A percentile compares a stretch with the other conserved stretches of the same genome.
Conservation (phyloP, 345 rosid genomes). For the Leavenworthia alabamica region DNA sequence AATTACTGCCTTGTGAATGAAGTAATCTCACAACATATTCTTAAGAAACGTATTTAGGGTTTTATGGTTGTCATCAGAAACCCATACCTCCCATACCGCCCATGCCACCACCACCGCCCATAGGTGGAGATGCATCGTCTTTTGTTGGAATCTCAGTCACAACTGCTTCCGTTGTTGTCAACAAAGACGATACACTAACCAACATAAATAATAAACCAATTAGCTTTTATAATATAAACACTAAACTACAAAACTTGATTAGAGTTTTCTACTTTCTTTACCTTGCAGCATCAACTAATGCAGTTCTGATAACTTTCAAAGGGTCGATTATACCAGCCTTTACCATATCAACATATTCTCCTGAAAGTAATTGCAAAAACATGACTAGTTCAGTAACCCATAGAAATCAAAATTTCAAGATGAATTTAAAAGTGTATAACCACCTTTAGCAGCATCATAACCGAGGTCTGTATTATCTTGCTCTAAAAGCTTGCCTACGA, state of each 20-base stretch:
- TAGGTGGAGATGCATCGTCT: slow-evolving; percentile 57
- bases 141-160: slow-evolving; percentile 81
- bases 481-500: slow-evolving; percentile 90
- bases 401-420: not conserved
- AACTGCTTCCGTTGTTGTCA: slow-evolving; percentile 91
- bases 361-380: slow-evolving; percentile 28
- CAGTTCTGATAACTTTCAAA: slow-evolving; percentile 93
- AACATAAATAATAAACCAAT: too few relatives aligned
- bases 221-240: too few relatives aligned
- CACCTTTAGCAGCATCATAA: slow-evolving; percentile 98
- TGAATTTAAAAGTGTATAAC: slow-evolving; percentile 27
- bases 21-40: slow-evolving; percentile 1
- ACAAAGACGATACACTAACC: slow-evolving; percentile 74
- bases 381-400: not conserved
- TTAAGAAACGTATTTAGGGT: slow-evolving; percentile 10
- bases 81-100: slow-evolving; percentile 83
- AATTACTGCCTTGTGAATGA: not conserved
- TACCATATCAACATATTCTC: slow-evolving; percentile 92
- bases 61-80: slow-evolving; percentile 44
- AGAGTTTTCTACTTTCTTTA: not conserved
- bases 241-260: not conserved
- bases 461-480: slow-evolving; percentile 87
- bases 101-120: slow-evolving; percentile 54
- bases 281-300: slow-evolving; percentile 96
- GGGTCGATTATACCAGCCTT: slow-evolving; percentile 92